Evolutionary conservation across 1,139 yeast genomes (phyloP).

Genomic region (Yamadazyma kanchanaburiensis): DNA sequence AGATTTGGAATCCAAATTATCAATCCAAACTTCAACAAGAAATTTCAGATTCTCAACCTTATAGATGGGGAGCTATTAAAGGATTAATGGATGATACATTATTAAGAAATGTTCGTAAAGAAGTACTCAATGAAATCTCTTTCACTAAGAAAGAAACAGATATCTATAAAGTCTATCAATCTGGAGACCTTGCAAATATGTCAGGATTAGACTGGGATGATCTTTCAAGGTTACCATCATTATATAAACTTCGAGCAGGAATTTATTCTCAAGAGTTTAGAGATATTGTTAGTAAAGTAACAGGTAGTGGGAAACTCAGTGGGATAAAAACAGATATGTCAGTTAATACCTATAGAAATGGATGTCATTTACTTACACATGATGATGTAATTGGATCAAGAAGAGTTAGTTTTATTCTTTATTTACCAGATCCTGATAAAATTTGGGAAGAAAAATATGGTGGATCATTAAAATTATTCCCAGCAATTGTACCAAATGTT

Average conservation of each 20-base stretch:
- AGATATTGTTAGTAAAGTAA: slow-evolving; percentile 72
- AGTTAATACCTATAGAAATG: slow-evolving; percentile 84
- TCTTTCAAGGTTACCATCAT: slow-evolving; percentile 64
- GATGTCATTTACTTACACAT: slow-evolving; percentile 91
- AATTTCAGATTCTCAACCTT: slow-evolving; percentile 64
- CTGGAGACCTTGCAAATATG: slow-evolving; percentile 92
- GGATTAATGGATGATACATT: slow-evolving; percentile 73
- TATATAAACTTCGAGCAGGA: slow-evolving; percentile 77
- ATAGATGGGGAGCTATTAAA: slow-evolving; percentile 82
- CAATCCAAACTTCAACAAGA: slow-evolving; percentile 37
- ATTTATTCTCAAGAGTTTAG: slow-evolving; percentile 85
- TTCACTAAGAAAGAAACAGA: slow-evolving; percentile 96
- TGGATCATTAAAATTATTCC: slow-evolving; percentile 85
- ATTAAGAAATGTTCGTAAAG: slow-evolving; percentile 74
- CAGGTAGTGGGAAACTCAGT: slow-evolving; percentile 86
- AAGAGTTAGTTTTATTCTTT: slow-evolving; percentile 86
- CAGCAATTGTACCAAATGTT: slow-evolving; percentile 83
- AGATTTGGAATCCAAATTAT: slow-evolving; percentile 49
- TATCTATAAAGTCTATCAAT: slow-evolving; percentile 89
- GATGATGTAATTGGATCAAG: slow-evolving; percentile 98
- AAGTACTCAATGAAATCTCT: slow-evolving; percentile 77
- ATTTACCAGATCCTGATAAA: slow-evolving; percentile 88
- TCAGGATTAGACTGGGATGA: slow-evolving; percentile 83
- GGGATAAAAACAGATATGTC: slow-evolving; percentile 91
- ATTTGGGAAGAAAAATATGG: slow-evolving; percentile 88